Evolutionary conservation across 106 monocot species (phyloP).

Genomic region (Acanthochlamys bracteata): DNA sequence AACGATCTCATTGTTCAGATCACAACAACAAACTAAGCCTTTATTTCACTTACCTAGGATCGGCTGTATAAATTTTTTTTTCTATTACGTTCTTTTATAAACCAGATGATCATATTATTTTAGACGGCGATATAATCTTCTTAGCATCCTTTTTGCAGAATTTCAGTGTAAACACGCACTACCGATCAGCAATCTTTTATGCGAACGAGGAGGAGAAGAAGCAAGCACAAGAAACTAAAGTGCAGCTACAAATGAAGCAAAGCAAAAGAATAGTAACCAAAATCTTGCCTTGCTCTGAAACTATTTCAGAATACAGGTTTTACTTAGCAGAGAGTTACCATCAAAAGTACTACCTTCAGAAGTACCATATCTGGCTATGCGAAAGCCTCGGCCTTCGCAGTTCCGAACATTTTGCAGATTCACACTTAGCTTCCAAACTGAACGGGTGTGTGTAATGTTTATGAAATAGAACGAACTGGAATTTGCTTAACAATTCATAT

Average conservation of each 20-base stretch:
- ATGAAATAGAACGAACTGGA: not conserved
- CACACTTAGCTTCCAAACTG: constrained; percentile 38
- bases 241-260: constrained; percentile 35
- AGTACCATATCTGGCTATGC: constrained; percentile 16
- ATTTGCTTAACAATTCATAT: not conserved
- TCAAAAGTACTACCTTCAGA: constrained; percentile 43
- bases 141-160: too few relatives aligned
- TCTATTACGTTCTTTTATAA: too few relatives aligned
- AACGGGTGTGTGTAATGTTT: constrained; percentile 25
- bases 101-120: too few relatives aligned
- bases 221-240: constrained; percentile 34
- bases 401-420: constrained; percentile 35
- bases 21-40: too few relatives aligned
- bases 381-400: constrained; percentile 30
- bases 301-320: not conserved
- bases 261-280: constrained; percentile 45
- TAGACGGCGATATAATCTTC: too few relatives aligned
- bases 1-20: not conserved
- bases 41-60: too few relatives aligned
- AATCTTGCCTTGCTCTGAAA: constrained; percentile 11
- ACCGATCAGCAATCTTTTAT: constrained; percentile 35
- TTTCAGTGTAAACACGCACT: constrained; percentile 32
- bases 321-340: constrained; percentile 23
- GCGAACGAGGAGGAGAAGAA: constrained; percentile 37
- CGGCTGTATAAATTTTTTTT: not conserved